Evolutionary conservation across 169 alveolate genomes (phyloP), one percentile per base, ranked within the genome.

Genomic region (Plasmodium gonderi): DNA sequence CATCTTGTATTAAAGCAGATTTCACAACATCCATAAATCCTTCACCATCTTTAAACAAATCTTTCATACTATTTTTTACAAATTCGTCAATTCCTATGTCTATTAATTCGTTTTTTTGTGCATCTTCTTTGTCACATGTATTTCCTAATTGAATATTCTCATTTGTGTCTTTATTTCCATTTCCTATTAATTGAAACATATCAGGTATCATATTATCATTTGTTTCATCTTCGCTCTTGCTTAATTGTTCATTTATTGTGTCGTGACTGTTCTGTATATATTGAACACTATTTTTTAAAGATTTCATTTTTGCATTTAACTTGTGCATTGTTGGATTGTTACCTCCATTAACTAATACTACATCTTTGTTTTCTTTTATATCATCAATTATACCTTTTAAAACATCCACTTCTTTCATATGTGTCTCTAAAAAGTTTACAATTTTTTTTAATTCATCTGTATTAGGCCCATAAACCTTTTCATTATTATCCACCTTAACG

Each of bases 11-110:
- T 72, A 68, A 23, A 14, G 82, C 14, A 26, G 14, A 54, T 38
- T 82, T 82, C 9, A 83, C 92, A 23, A 45, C 60, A 49, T 83
- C 82, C 77, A 83, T 29, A 29, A 83, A n/a, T 17, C 31, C 44
- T 3, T 69, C 68, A 17, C 92, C 89, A 26, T 79, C 75, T 29
- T 79, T 51, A 79, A 83, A 38, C 4, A 83, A 44, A 49, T 69
- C 82, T 76, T 68, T 26, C 40, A 83, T 31, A 60, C 60, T 47
- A 36, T 2, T 20, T 14, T 83, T 83, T 31, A 83, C 40, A 23
- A 83, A 1, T 31, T 72, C 83, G 1, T 83, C 65, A 3, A 83
- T 40, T 11, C 65, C 77, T 14, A 80, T 0, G 2, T 11, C 42
- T 3, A 75, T 77, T 40, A 80, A 65, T 65, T 65, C 91, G 9